Evolutionary conservation across 2,329 filamentous ascomycete genomes (phyloP).

Genomic region (Colletotrichum nymphaeae): DNA sequence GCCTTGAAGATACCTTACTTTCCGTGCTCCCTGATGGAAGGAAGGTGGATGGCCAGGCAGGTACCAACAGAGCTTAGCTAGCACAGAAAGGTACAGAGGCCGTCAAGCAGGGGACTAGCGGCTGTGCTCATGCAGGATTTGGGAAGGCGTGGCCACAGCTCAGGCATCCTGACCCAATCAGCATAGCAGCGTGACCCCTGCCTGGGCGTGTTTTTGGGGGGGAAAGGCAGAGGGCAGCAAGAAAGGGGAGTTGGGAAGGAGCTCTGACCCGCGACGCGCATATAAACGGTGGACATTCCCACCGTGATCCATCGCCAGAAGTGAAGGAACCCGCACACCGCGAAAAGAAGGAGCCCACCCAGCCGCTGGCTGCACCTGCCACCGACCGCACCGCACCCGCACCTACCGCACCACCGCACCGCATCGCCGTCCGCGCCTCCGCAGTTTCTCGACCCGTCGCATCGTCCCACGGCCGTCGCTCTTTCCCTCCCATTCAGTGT

Average conservation of each 20-base stretch:
- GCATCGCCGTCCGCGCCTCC: not conserved
- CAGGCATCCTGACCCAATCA: conserved; percentile 25
- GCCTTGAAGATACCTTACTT: not conserved
- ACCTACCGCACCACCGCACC: not conserved
- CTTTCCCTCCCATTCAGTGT: not conserved
- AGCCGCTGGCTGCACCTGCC: conserved; percentile 22
- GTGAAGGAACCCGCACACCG: conserved; percentile 23
- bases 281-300: conserved; percentile 62
- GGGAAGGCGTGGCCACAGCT: conserved; percentile 26
- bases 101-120: conserved; percentile 3
- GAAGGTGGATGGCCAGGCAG: not conserved
- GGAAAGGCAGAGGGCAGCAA: conserved; percentile 13
- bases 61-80: not conserved
- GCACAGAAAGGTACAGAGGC: conserved; percentile 3
- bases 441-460: not conserved
- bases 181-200: conserved; percentile 24
- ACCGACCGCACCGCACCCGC: not conserved
- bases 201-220: conserved; percentile 2
- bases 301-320: conserved; percentile 40
- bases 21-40: not conserved
- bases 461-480: not conserved
- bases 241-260: conserved; percentile 30
- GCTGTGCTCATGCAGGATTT: conserved; percentile 26
- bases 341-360: conserved; percentile 8
- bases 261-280: conserved; percentile 50